phyloP scores from a whole-genome alignment of 2,329 filamentous ascomycete genomes.

The Lecanicillium sp. region DNA sequence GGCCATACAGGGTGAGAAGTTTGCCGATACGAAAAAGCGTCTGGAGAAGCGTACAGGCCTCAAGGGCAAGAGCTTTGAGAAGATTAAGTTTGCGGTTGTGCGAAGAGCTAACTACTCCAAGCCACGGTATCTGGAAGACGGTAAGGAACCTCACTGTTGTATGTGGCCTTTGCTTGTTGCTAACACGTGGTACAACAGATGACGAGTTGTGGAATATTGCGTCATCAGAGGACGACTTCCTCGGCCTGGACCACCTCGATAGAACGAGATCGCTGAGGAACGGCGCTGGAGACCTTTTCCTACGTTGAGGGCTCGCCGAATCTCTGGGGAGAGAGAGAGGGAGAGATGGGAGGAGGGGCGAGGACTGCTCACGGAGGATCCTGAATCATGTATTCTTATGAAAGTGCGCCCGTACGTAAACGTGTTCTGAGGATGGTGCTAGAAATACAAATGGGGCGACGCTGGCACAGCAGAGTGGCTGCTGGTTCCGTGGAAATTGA shows the following conservation, averaged over 20 bases:
- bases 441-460: no score
- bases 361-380: no score
- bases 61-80: conserved; percentile 97
- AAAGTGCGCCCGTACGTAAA: no score
- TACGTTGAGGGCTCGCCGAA: conserved; percentile 32
- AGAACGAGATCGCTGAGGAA: conserved; percentile 51
- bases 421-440: no score
- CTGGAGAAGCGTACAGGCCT: conserved; percentile 86
- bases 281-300: conserved; percentile 56
- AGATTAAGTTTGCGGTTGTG: conserved; percentile 91
- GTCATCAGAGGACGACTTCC: conserved; percentile 48
- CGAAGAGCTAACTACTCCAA: conserved; percentile 65
- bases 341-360: no score
- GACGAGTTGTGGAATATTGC: conserved; percentile 49
- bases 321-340: no score
- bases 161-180: no score
- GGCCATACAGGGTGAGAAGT: conserved; percentile 61
- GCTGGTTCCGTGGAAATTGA: no score
- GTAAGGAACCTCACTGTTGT: conserved; percentile 45
- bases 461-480: no score
- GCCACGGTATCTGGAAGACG: conserved; percentile 78
- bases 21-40: conserved; percentile 90
- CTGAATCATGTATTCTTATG: no score
- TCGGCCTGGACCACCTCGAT: conserved; percentile 61
- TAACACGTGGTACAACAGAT: conserved; percentile 31